Percentiles rank a stretch among this genome's conserved stretches.
phyloP scores from a whole-genome alignment of 495 filamentous ascomycete genomes.

The Saxophila tyrrhenica region DNA sequence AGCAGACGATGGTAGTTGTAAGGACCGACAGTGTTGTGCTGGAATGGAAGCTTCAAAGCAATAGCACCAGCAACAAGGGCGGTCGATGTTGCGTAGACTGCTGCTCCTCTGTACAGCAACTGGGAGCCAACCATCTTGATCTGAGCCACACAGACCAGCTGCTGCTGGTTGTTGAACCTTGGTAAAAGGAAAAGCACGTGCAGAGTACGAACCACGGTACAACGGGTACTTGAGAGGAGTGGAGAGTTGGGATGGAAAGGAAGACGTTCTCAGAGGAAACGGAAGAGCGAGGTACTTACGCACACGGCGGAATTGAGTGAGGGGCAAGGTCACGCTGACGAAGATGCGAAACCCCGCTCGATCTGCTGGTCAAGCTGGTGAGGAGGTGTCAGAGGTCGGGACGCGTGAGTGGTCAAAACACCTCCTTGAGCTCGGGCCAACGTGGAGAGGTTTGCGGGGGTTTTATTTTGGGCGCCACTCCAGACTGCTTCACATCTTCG shows the following conservation, averaged over 20 bases:
- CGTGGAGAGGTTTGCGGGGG: background rate
- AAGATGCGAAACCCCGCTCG: background rate
- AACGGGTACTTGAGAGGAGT: background rate
- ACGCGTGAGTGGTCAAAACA: background rate
- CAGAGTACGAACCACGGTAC: background rate
- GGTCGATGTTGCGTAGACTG: slow-evolving; percentile 8
- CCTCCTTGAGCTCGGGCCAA: background rate
- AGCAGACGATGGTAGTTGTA: slow-evolving; percentile 15
- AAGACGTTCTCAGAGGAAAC: slow-evolving; percentile 1
- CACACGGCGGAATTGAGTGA: background rate
- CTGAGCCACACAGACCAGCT: background rate
- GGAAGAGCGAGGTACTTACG: background rate
- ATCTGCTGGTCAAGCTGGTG: background rate
- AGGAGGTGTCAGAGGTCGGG: background rate
- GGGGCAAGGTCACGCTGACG: background rate
- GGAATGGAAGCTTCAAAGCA: slow-evolving; percentile 8
- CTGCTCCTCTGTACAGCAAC: slow-evolving; percentile 6
- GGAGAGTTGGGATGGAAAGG: background rate
- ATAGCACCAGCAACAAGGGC: slow-evolving; percentile 11
- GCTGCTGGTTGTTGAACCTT: slow-evolving; percentile 2
- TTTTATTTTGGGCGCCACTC: background rate
- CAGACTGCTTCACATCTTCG: too few species aligned
- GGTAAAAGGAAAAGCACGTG: background rate
- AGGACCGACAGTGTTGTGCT: slow-evolving; percentile 11
- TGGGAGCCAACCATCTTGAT: slow-evolving; percentile 6